A percentile compares a stretch with the other conserved stretches of the same genome.
Conservation (phyloP, 257 asterid genomes). For the Solanum sparsipilum region DNA sequence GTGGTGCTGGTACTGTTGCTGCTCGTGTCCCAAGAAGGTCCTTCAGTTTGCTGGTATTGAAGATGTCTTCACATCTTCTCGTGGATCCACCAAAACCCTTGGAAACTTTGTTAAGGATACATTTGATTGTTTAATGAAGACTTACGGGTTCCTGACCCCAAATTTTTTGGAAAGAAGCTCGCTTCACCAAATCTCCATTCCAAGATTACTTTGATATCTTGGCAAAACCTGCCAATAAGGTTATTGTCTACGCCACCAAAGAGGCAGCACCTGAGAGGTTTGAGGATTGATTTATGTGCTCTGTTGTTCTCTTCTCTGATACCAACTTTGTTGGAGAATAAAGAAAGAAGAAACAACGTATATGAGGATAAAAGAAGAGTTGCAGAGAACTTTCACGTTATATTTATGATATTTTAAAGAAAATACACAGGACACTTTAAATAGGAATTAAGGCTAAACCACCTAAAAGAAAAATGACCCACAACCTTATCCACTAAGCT, state of each 20-base stretch:
- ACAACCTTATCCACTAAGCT: too few relatives aligned
- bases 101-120: conserved; percentile 68
- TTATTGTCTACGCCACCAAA: background rate
- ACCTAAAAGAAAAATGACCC: too few relatives aligned
- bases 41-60: conserved; percentile 83
- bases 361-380: too few relatives aligned
- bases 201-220: background rate
- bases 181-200: background rate
- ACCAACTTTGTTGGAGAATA: too few relatives aligned
- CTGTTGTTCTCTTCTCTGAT: background rate
- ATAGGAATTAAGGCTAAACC: too few relatives aligned
- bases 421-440: too few relatives aligned
- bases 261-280: background rate
- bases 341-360: too few relatives aligned
- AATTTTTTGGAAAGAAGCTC: conserved; percentile 43
- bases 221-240: background rate
- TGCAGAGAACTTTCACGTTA: too few relatives aligned
- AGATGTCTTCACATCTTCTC: conserved; percentile 72
- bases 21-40: conserved; percentile 86
- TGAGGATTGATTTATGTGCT: background rate
- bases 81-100: conserved; percentile 84
- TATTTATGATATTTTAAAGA: too few relatives aligned
- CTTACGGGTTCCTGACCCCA: conserved; percentile 71
- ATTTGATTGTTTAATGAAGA: conserved; percentile 56
- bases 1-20: conserved; percentile 76